These are phyloP conservation scores for Zasmidium cellare DNA, from an alignment of 2,329 filamentous ascomycete species.

Conservation along the genomic window DNA sequence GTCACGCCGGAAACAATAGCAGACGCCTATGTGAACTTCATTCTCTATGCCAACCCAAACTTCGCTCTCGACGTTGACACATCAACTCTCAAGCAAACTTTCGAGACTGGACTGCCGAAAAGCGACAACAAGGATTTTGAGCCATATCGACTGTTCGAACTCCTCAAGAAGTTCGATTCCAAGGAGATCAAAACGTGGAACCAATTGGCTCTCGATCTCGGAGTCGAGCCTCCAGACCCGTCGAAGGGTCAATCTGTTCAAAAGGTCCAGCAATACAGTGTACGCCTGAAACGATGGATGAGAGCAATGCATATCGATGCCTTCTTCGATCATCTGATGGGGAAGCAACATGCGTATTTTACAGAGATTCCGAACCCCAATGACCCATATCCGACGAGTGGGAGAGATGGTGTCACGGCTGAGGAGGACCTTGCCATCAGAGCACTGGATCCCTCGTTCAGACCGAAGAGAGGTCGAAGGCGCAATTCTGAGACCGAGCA, in stretches of 20 bases:
- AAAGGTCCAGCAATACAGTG: conserved; percentile 93
- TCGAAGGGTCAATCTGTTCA: conserved; percentile 79
- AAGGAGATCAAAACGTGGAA: conserved; percentile 94
- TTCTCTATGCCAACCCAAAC: conserved; percentile 86
- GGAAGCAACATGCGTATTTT: conserved; percentile 77
- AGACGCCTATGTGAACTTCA: conserved; percentile 79
- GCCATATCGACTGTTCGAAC: conserved; percentile 72
- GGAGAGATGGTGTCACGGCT: conserved; percentile 76
- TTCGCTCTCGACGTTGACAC: conserved; percentile 72
- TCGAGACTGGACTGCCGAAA: conserved; percentile 71
- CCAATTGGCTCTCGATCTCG: conserved; percentile 80
- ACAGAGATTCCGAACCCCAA: conserved; percentile 68
- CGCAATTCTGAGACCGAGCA: conserved; percentile 34
- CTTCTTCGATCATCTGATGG: conserved; percentile 87
- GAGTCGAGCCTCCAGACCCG: conserved; percentile 79
- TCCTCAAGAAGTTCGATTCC: conserved; percentile 74
- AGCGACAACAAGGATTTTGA: conserved; percentile 86
- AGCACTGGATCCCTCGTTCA: conserved; percentile 75
- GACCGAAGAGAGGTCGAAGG: conserved; percentile 62
- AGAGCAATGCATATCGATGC: conserved; percentile 93
- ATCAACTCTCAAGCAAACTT: conserved; percentile 69
- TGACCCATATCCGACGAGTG: conserved; percentile 62
- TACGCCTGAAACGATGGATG: conserved; percentile 93
- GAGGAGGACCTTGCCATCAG: conserved; percentile 88
- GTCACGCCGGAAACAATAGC: conserved; percentile 73